These are phyloP conservation scores for Discostella pseudostelligera DNA, from an alignment of 108 stramenopile genomes.

Conservation along the genomic window DNA sequence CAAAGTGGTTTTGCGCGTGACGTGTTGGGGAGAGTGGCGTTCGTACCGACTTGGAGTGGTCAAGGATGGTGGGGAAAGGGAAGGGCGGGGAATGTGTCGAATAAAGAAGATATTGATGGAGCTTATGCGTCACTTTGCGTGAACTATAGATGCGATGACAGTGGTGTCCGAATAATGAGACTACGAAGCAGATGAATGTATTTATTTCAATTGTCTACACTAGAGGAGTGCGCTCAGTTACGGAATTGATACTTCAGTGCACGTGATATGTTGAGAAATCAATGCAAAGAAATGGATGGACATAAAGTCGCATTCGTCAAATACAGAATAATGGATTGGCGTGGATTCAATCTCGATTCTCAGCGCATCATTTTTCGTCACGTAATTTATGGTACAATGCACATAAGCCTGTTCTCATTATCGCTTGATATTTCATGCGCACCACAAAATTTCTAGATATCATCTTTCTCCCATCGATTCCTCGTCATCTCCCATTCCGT, in stretches of 20 bases:
- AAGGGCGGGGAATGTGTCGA: not conserved
- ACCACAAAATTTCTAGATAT: slow-evolving; percentile 31
- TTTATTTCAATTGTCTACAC: not conserved
- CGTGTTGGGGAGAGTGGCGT: slow-evolving; percentile 70
- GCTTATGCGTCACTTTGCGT: slow-evolving; percentile 33
- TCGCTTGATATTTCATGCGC: not conserved
- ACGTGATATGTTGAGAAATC: no score
- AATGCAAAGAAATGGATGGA: no score
- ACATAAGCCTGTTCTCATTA: not conserved
- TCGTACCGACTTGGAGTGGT: slow-evolving; percentile 40
- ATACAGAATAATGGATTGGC: no score
- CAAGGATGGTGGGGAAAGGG: slow-evolving; percentile 45
- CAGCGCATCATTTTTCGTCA: no score
- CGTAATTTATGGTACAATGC: no score
- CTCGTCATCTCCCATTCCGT: slow-evolving; percentile 65
- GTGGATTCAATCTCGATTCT: no score
- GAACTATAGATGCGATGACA: slow-evolving; percentile 42
- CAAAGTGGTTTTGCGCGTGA: slow-evolving; percentile 76
- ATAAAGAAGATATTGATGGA: slow-evolving; percentile 10
- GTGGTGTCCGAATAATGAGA: slow-evolving; percentile 43
- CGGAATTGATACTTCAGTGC: no score
- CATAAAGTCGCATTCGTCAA: no score
- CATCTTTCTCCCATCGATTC: slow-evolving; percentile 62
- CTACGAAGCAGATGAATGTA: slow-evolving; percentile 21
- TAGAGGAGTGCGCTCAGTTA: no score